phyloP scores from a whole-genome alignment of 495 filamentous ascomycete genomes.

The Cercophora samala region DNA sequence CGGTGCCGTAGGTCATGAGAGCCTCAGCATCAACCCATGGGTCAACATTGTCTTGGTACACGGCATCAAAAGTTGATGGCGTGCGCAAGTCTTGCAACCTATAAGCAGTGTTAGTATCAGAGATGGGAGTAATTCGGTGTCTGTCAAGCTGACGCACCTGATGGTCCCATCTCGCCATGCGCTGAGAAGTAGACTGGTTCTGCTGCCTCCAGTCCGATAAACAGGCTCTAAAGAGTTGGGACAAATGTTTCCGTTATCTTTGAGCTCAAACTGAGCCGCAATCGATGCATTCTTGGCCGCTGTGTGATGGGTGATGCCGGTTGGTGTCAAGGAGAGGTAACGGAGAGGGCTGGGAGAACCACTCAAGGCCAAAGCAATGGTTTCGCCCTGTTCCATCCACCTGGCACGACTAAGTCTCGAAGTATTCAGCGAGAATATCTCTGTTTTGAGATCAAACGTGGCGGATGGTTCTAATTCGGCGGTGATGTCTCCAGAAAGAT shows the following conservation, averaged over 20 bases:
- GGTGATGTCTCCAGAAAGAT: conserved; percentile 20
- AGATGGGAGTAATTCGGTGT: not conserved
- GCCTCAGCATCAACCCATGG: conserved; percentile 38
- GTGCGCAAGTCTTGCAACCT: conserved; percentile 46
- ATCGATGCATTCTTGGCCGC: conserved; percentile 26
- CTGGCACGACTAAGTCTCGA: conserved; percentile 33
- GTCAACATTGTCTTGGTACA: conserved; percentile 48
- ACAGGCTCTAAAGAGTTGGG: conserved; percentile 41
- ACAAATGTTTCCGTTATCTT: conserved; percentile 24
- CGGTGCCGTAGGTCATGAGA: conserved; percentile 41
- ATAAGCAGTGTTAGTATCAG: not conserved
- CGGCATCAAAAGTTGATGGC: conserved; percentile 32
- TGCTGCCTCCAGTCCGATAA: conserved; percentile 25
- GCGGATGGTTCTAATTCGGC: conserved; percentile 17
- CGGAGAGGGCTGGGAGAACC: conserved; percentile 37
- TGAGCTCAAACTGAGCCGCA: conserved; percentile 18
- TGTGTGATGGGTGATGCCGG: conserved; percentile 33
- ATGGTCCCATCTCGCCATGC: conserved; percentile 47
- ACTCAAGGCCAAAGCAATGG: conserved; percentile 38
- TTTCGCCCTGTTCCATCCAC: conserved; percentile 37
- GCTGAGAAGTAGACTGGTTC: conserved; percentile 41
- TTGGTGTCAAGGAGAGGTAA: conserved; percentile 38
- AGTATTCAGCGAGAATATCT: conserved; percentile 2
- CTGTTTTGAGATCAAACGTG: conserved; percentile 22
- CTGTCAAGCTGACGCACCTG: conserved; percentile 19